phyloP scores from a whole-genome alignment of 2,329 filamentous ascomycete genomes.

The Phaeosphaeriaceae sp. region DNA sequence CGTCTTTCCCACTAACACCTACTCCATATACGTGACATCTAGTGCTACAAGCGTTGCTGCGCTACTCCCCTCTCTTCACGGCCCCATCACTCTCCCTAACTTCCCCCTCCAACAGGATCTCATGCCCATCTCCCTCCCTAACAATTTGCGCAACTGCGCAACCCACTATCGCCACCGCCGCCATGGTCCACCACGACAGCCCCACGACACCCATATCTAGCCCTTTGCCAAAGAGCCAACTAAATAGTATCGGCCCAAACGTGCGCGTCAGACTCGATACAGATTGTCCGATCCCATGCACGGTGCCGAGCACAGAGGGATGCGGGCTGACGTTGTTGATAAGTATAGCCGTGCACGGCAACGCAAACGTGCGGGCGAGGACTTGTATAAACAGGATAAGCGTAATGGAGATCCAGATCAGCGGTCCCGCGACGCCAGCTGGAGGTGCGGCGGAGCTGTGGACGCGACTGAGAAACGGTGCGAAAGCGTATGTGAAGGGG shows the following conservation, averaged over 20 bases:
- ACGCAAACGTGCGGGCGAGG: slow-evolving; percentile 56
- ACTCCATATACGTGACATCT: not conserved
- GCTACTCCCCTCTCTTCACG: slow-evolving; percentile 18
- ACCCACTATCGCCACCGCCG: slow-evolving; percentile 58
- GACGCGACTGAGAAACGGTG: slow-evolving; percentile 53
- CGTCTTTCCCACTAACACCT: not conserved
- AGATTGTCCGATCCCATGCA: slow-evolving; percentile 67
- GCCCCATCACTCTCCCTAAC: slow-evolving; percentile 52
- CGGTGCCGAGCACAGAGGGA: slow-evolving; percentile 61
- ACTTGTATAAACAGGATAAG: slow-evolving; percentile 54
- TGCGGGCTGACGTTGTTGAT: slow-evolving; percentile 59
- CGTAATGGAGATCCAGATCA: slow-evolving; percentile 54
- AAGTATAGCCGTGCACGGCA: slow-evolving; percentile 65
- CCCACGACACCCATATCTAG: slow-evolving; percentile 65
- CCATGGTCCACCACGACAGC: slow-evolving; percentile 65
- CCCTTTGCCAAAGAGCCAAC: slow-evolving; percentile 66
- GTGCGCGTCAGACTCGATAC: slow-evolving; percentile 66
- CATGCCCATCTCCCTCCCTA: slow-evolving; percentile 68
- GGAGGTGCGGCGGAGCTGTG: slow-evolving; percentile 50
- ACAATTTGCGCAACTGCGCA: slow-evolving; percentile 63
- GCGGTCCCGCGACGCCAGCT: slow-evolving; percentile 46
- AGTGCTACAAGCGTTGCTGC: not conserved
- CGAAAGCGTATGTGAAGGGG: slow-evolving; percentile 53
- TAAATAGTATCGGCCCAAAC: slow-evolving; percentile 66
- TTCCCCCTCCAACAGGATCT: slow-evolving; percentile 70